Evolutionary conservation across 2,329 filamentous ascomycete species (phyloP).

Genomic region (Rasamsonia emersonii): DNA sequence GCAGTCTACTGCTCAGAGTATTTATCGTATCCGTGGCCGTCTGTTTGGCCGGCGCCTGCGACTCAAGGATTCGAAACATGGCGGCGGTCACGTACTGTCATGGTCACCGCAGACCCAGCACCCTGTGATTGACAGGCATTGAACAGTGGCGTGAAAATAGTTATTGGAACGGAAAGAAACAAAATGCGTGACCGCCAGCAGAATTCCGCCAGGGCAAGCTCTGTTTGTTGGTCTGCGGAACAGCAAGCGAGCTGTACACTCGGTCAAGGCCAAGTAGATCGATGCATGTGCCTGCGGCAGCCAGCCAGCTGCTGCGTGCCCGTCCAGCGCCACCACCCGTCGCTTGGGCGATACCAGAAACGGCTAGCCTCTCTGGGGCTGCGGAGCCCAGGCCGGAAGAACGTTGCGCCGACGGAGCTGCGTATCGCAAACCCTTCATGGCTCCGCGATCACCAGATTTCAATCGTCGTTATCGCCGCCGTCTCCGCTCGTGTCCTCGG

Average conservation of each 20-base stretch:
- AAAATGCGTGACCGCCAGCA: slow-evolving; percentile 1
- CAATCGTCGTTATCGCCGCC: no score
- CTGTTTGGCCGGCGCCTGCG: slow-evolving; percentile 83
- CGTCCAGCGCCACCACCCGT: slow-evolving; percentile 2
- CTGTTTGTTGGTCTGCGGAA: no score
- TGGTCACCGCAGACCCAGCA: slow-evolving; percentile 28
- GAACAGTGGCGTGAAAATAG: no score
- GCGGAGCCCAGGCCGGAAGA: slow-evolving; percentile 5
- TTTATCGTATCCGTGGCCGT: slow-evolving; percentile 92
- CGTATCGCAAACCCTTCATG: slow-evolving; percentile 4
- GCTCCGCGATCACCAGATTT: slow-evolving; percentile 3
- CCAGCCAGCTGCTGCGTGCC: slow-evolving; percentile 1
- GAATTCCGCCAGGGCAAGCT: no score
- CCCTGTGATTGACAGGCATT: slow-evolving; percentile 21
- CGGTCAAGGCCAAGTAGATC: slow-evolving; percentile 7
- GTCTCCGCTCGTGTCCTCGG: no score
- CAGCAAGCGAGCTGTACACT: slow-evolving; percentile 12
- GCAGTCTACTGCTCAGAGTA: slow-evolving; percentile 75
- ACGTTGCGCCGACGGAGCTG: slow-evolving; percentile 5
- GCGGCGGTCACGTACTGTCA: slow-evolving; percentile 29
- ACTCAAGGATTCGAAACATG: slow-evolving; percentile 53
- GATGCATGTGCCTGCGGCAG: neutral
- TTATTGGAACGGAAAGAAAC: no score
- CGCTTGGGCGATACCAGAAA: slow-evolving; percentile 6
- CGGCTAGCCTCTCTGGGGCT: neutral